Conservation (phyloP, 768 basidiomycete genomes). For the Termitomyces heimii region DNA sequence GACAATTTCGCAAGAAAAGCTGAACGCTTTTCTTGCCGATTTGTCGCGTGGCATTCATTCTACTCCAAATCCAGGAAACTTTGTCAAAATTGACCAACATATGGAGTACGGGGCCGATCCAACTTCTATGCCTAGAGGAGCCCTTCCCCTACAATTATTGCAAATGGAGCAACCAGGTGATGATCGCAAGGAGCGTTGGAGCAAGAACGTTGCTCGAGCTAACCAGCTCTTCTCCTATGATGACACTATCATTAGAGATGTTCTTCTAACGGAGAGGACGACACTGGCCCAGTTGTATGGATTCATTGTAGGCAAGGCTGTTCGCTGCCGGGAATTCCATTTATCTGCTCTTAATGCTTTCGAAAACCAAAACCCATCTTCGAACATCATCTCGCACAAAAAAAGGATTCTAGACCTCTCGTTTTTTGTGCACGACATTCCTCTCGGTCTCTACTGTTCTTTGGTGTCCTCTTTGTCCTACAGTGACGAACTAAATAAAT, state of each 20-base stretch:
- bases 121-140: slow-evolving; percentile 21
- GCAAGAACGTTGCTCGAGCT: slow-evolving; percentile 36
- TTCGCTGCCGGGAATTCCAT: slow-evolving; percentile 63
- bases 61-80: slow-evolving; percentile 25
- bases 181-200: slow-evolving; percentile 37
- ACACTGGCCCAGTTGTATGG: slow-evolving; percentile 74
- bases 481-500: slow-evolving; percentile 49
- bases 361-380: slow-evolving; percentile 29
- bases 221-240: slow-evolving; percentile 50
- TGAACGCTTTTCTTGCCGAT: slow-evolving; percentile 55
- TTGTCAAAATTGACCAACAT: slow-evolving; percentile 48
- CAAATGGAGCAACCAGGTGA: slow-evolving; percentile 39
- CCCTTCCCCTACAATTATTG: slow-evolving; percentile 38
- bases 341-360: slow-evolving; percentile 45
- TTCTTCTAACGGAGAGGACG: slow-evolving; percentile 62
- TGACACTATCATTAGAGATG: slow-evolving; percentile 49
- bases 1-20: slow-evolving; percentile 40
- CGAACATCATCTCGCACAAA: slow-evolving; percentile 43
- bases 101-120: slow-evolving; percentile 49
- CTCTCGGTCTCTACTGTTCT: slow-evolving; percentile 60
- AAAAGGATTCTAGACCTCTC: slow-evolving; percentile 54
- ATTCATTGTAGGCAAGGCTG: slow-evolving; percentile 60
- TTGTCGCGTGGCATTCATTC: slow-evolving; percentile 36
- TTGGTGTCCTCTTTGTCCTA: slow-evolving; percentile 52
- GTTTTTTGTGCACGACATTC: slow-evolving; percentile 58